Percentiles rank a stretch among this genome's conserved stretches.
phyloP scores from a whole-genome alignment of 2,329 filamentous ascomycete species.

The Colletotrichum noveboracense region DNA sequence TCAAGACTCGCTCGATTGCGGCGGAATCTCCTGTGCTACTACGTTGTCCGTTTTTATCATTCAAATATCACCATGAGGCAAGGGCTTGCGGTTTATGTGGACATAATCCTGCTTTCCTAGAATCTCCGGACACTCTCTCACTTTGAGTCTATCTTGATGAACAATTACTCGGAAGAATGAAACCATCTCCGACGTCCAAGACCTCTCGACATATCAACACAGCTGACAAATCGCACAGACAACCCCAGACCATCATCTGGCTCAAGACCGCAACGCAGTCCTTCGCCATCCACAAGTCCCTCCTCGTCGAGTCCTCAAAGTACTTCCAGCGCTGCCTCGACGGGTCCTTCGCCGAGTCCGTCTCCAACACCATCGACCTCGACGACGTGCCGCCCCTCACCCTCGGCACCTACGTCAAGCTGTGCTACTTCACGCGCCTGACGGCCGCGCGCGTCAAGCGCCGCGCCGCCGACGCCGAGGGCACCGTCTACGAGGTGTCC shows the following conservation, averaged over 20 bases:
- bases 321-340: constrained; percentile 19
- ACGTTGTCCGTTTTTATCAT: background rate
- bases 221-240: constrained; percentile 1
- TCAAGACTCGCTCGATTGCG: too few relatives aligned
- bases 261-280: constrained; percentile 4
- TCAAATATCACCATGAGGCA: background rate
- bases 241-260: constrained; percentile 18
- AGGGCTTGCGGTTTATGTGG: background rate
- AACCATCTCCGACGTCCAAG: background rate
- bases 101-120: background rate
- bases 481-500: constrained; percentile 9
- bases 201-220: background rate
- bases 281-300: constrained; percentile 15
- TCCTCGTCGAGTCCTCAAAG: constrained; percentile 15
- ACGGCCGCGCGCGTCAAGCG: constrained; percentile 11
- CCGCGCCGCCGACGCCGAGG: constrained; percentile 3
- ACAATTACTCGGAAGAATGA: background rate
- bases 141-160: background rate
- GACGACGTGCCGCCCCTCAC: constrained; percentile 3
- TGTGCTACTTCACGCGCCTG: constrained; percentile 18
- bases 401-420: constrained; percentile 17
- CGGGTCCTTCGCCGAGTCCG: constrained; percentile 6
- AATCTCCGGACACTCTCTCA: background rate
- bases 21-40: too few relatives aligned
- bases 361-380: constrained; percentile 13